Base-by-base conservation (phyloP, 306 rosid species). In the Lathyrus sativus region DNA sequence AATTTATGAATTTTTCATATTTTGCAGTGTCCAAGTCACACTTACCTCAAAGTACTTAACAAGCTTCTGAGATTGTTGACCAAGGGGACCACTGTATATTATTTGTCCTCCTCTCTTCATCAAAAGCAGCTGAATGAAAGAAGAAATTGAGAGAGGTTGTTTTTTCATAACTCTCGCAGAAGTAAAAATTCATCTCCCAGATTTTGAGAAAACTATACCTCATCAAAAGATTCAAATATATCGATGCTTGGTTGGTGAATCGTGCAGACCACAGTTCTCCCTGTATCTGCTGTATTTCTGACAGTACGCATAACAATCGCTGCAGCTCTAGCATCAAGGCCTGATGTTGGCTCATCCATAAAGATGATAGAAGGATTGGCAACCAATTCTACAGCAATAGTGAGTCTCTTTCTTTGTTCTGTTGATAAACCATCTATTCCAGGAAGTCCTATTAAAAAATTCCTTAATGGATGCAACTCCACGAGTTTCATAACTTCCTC, bases 191-290 rank as follows among this genome's bases (percentile, higher is more conserved):
- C 29, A 53, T 15, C 35, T 35, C 15, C 3, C 19, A 64, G 68
- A 68, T 55, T 24, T 44, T 35, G 37, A 58, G 41, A 65, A 75
- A 68, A 57, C 10, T 56, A 22, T 51, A 81, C 88, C 88, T 84
- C 88, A 57, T 84, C 85, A 31, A 84, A 84, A 61, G 82, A 55
- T 73, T 84, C 86, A 74, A 81, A 84, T 69, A 84, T 73, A 79
- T 84, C 88, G 35, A 81, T 81, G 80, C 86, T 81, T 65, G 88
- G 88, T 74, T 84, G 86, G 76, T 84, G 86, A 81, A 84, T 84
- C 67, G 88, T 81, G 82, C 88, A 84, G 62, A 79, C 86, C 5
- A 84, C 77, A 48, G 88, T 84, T 73, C 86, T 54, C 13, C 88
- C 86, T 9, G 84, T 81, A 62, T 81, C 82, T 7, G 76, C 84